A percentile compares a stretch with the other conserved stretches of the same genome.
Evolutionary conservation across 2,329 filamentous ascomycete species (phyloP).

Genomic region (Paraphaeosphaeria minitans): DNA sequence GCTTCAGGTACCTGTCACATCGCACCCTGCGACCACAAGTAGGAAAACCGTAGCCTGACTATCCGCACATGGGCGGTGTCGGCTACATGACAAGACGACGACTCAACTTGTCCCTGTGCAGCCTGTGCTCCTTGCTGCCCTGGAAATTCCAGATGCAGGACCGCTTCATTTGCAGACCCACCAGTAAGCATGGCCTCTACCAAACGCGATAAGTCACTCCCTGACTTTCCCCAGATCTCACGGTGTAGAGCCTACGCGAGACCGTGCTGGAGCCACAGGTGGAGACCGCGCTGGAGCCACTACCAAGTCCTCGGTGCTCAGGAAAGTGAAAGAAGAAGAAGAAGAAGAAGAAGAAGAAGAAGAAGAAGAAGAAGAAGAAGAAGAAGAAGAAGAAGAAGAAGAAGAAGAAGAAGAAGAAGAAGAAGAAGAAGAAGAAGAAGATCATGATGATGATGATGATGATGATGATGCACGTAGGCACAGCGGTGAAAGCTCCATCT

Average conservation of each 20-base stretch:
- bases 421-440: no score
- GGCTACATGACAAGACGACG: neutral
- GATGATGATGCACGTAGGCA: neutral
- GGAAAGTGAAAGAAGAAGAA: no score
- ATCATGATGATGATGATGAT: no score
- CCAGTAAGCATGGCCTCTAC: neutral
- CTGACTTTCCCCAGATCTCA: neutral
- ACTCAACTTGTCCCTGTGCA: neutral
- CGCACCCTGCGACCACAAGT: neutral
- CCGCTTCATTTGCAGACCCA: neutral
- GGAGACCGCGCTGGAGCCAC: neutral
- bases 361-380: no score
- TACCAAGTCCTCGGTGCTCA: neutral
- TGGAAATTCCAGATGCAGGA: neutral
- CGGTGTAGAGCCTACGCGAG: neutral
- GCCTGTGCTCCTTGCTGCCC: neutral
- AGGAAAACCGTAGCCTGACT: no score
- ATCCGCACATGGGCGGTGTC: neutral
- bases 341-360: no score
- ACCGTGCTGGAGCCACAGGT: neutral
- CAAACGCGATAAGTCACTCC: neutral
- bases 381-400: no score
- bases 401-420: no score
- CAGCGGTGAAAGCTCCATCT: neutral
- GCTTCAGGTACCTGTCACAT: neutral